These are phyloP conservation scores for Hanseniaspora gamundiae DNA, from an alignment of 1,139 yeast species.

Conservation along the genomic window DNA sequence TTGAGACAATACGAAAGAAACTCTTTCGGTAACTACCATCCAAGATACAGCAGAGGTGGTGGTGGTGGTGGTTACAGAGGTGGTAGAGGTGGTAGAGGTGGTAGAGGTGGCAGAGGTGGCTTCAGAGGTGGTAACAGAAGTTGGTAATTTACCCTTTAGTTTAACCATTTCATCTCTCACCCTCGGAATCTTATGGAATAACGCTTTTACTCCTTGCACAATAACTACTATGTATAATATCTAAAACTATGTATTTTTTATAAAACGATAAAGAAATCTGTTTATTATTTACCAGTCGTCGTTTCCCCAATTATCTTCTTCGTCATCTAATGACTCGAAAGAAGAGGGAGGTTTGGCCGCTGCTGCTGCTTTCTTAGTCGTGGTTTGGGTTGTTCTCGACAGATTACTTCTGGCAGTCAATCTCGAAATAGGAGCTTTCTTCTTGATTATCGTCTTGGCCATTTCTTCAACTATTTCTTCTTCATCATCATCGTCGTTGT, in stretches of 20 bases:
- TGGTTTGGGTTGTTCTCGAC: slow-evolving; percentile 3
- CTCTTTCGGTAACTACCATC: slow-evolving; percentile 22
- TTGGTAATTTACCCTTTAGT: not conserved
- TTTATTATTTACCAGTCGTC: slow-evolving; percentile 30
- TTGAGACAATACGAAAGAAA: slow-evolving; percentile 37
- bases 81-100: slow-evolving; percentile 35
- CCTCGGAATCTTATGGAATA: not conserved
- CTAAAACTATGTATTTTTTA: not conserved
- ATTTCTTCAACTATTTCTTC: too few relatives aligned
- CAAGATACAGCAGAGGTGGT: slow-evolving; percentile 50
- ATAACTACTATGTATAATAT: slow-evolving; percentile 1
- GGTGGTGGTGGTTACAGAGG: slow-evolving; percentile 45
- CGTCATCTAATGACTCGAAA: slow-evolving; percentile 29
- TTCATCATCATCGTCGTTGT: not conserved
- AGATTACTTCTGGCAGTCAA: slow-evolving; percentile 10
- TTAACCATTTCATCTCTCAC: not conserved
- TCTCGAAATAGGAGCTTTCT: slow-evolving; percentile 11
- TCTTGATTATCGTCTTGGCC: not conserved
- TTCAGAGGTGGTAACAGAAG: slow-evolving; percentile 19
- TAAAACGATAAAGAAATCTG: not conserved
- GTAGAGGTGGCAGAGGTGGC: slow-evolving; percentile 29
- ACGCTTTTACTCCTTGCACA: not conserved
- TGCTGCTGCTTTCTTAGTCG: slow-evolving; percentile 17
- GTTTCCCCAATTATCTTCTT: slow-evolving; percentile 44
- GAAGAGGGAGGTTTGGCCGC: slow-evolving; percentile 25